phyloP scores from a whole-genome alignment of 1,139 yeast genomes.

The Yamadazyma mexicana region DNA sequence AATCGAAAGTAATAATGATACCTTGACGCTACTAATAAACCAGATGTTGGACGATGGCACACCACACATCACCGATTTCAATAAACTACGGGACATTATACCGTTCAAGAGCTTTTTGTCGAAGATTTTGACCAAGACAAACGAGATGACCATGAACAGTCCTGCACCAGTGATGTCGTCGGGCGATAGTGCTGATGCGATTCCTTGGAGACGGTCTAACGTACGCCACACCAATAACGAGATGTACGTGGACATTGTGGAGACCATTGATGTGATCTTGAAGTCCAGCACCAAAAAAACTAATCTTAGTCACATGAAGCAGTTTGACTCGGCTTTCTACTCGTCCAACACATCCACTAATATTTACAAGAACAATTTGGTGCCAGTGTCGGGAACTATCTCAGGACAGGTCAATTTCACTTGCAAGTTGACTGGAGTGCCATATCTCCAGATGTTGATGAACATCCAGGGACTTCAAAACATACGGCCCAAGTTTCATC shows the following conservation, averaged over 20 bases:
- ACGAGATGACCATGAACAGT: conserved; percentile 21
- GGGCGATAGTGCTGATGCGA: conserved; percentile 15
- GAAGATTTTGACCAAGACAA: conserved; percentile 36
- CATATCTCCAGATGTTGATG: conserved; percentile 62
- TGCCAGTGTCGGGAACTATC: conserved; percentile 58
- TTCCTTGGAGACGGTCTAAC: conserved; percentile 75
- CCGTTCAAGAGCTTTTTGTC: conserved; percentile 54
- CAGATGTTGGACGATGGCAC: conserved; percentile 75
- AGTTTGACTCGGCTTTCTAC: conserved; percentile 41
- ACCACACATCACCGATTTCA: conserved; percentile 73
- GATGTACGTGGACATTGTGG: conserved; percentile 75
- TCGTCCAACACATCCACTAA: conserved; percentile 19
- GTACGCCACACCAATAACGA: conserved; percentile 74
- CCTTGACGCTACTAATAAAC: conserved; percentile 50
- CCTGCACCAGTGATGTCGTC: conserved; percentile 6
- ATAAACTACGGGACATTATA: conserved; percentile 66
- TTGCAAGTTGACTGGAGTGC: conserved; percentile 73
- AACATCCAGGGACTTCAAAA: conserved; percentile 40
- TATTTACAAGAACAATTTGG: conserved; percentile 17
- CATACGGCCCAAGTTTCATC: conserved; percentile 58
- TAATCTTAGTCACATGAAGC: conserved; percentile 14
- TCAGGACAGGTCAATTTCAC: conserved; percentile 65
- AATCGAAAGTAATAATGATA: conserved; percentile 65
- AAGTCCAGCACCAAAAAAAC: conserved; percentile 12
- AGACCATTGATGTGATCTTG: conserved; percentile 51